Evolutionary conservation across 2,329 filamentous ascomycete species (phyloP).

Genomic region (Fusarium xyrophilum): DNA sequence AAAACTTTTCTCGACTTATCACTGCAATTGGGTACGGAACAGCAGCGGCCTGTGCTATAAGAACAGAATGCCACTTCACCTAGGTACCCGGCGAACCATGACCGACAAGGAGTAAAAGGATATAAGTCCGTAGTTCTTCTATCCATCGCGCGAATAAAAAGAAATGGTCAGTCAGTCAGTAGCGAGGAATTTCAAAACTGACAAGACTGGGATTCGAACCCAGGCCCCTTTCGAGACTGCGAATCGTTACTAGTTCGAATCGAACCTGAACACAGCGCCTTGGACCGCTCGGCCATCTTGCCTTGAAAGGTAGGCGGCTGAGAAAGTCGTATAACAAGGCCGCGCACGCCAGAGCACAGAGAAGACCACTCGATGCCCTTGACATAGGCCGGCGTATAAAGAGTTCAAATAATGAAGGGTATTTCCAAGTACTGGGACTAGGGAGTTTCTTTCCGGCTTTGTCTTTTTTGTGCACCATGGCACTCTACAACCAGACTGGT

Average conservation of each 20-base stretch:
- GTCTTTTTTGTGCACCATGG: too few species aligned
- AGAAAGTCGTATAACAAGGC: not conserved
- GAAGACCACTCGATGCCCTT: not conserved
- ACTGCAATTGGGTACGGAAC: rapidly evolving
- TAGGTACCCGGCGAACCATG: too few species aligned
- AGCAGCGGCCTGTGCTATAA: rapidly evolving
- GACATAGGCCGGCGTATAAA: rapidly evolving
- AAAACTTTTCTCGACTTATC: rapidly evolving
- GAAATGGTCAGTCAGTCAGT: rapidly evolving
- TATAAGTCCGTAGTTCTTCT: too few species aligned
- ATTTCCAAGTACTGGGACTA: rapidly evolving
- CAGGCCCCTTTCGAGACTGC: slow-evolving; percentile 38
- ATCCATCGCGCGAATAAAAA: not conserved
- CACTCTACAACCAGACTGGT: rapidly evolving
- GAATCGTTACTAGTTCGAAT: slow-evolving; percentile 31
- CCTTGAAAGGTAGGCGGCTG: rapidly evolving
- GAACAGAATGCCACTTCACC: too few species aligned
- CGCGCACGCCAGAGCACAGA: rapidly evolving
- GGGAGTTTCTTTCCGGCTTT: rapidly evolving
- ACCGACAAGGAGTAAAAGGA: too few species aligned
- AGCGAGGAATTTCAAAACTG: not conserved
- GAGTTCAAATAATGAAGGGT: rapidly evolving
- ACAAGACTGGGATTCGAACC: slow-evolving; percentile 36
- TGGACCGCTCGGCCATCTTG: slow-evolving; percentile 35
- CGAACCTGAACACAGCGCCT: slow-evolving; percentile 38